A percentile compares a stretch with the other conserved stretches of the same genome.
Evolutionary conservation across 78 protist genomes (phyloP).

Genomic region (Guillardia theta): DNA sequence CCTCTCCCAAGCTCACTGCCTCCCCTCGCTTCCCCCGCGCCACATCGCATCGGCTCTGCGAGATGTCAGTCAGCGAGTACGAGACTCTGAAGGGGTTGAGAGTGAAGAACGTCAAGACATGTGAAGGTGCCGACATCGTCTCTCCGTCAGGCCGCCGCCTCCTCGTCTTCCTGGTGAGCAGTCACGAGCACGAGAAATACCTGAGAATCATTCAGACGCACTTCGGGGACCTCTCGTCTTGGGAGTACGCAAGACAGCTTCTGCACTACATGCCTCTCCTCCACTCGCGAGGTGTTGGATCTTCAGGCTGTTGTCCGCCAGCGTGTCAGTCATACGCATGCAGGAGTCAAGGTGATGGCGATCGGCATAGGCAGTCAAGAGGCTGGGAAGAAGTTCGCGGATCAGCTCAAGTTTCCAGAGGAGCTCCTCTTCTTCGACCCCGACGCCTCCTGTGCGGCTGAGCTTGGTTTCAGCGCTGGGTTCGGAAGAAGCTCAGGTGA

Average conservation of each 20-base stretch:
- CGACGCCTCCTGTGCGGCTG: background rate
- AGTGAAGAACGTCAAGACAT: too few relatives aligned
- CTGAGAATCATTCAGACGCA: background rate
- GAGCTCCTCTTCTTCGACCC: background rate
- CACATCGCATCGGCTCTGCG: too few relatives aligned
- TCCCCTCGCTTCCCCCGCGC: too few relatives aligned
- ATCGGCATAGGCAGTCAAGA: background rate
- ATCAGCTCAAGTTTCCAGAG: background rate
- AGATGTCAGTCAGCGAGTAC: too few relatives aligned
- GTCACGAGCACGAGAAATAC: too few relatives aligned
- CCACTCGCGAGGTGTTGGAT: background rate
- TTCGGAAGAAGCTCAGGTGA: background rate
- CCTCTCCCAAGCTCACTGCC: too few relatives aligned
- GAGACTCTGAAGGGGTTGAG: too few relatives aligned
- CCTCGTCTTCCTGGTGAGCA: background rate
- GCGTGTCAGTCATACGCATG: background rate
- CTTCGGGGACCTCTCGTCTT: background rate
- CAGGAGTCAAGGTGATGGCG: background rate
- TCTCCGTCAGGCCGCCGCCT: slow-evolving; percentile 15
- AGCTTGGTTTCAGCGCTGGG: background rate
- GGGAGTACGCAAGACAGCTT: background rate
- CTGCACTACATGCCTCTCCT: background rate
- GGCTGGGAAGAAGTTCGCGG: background rate
- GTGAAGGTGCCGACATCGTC: too few relatives aligned
- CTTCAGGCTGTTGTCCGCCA: background rate